phyloP scores from a whole-genome alignment of 257 asterid genomes.

The Apocynum venetum region DNA sequence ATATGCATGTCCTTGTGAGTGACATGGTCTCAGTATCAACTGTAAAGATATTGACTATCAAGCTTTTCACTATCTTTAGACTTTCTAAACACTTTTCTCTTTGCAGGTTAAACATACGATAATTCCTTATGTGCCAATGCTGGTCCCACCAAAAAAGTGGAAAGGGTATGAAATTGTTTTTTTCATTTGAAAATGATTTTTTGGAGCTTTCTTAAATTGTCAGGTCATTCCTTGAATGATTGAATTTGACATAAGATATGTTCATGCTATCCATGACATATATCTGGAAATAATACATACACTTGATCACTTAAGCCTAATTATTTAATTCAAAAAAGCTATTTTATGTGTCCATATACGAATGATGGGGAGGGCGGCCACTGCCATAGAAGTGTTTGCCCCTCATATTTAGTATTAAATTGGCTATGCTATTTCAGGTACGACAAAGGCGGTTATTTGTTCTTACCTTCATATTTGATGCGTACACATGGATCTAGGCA shows the following conservation, averaged over 20 bases:
- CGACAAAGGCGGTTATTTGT: conserved; percentile 92
- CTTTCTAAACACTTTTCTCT: conserved; percentile 10
- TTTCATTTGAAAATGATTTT: background rate
- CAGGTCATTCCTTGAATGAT: background rate
- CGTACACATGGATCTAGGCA: conserved; percentile 88
- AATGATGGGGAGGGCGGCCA: background rate
- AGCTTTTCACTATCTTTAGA: background rate
- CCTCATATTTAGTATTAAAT: background rate
- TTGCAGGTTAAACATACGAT: conserved; percentile 76
- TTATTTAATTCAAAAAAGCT: conserved; percentile 3
- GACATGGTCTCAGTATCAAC: background rate
- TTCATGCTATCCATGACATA: background rate
- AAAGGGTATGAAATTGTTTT: conserved; percentile 52
- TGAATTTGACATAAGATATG: background rate
- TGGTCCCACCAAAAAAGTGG: conserved; percentile 98
- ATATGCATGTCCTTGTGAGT: background rate
- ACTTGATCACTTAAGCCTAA: background rate
- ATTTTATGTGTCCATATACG: background rate
- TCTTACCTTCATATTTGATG: conserved; percentile 89
- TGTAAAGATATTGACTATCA: background rate
- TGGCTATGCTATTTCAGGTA: conserved; percentile 46
- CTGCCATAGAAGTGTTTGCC: background rate
- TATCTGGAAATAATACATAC: background rate
- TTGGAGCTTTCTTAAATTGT: background rate
- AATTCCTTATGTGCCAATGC: conserved; percentile 92